Base-by-base conservation (phyloP, 768 basidiomycete genomes). In the Rhodocollybia butyracea region DNA sequence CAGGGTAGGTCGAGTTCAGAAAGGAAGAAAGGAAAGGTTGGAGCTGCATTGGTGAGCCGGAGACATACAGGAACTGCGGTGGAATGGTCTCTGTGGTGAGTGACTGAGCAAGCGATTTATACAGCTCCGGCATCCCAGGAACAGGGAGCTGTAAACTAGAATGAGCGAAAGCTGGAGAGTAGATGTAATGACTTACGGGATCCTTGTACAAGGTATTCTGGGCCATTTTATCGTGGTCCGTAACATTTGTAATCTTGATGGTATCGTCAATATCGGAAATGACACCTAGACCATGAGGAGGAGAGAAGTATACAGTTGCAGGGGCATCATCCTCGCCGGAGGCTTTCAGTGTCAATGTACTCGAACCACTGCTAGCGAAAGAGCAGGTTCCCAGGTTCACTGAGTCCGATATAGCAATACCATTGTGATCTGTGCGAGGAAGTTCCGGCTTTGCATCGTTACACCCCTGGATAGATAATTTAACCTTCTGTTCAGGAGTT, bases 231-330 rank as follows among this genome's bases (percentile, higher is more conserved):
- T 64, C 51, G 31, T 60, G 71, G 59, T 76, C 65, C 27, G 76
- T 68, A 21, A 70, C 72, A 54, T 76, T 64, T 0, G 75, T 70
- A 13, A 76, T 60, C 58, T 78, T 78, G 38, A 78, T 63, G 2
- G 75, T 78, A 57, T 76, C 75, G 57, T 78, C 75, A 52, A 76
- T 73, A 60, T 78, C 75, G 52, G 76, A 78, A 34, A 78, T 75
- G 21, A 76, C 70, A 5, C 75, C 75, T 57, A 74, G 76, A 0
- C 75, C 75, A 38, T 64, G 66, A 41, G 74, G 57, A 13, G 67
- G 57, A 8, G 75, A 73, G 17, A 63, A 59, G 59, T 75, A 78
- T 5, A 78, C 57, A 0, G 63, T 71, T 7, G 68, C 68, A 22
- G 52, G 15, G 51, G 62, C 51, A 69, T 50, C 0, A 46, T 61